phyloP scores from a whole-genome alignment of 345 rosid genomes.

The Isatis tinctoria region DNA sequence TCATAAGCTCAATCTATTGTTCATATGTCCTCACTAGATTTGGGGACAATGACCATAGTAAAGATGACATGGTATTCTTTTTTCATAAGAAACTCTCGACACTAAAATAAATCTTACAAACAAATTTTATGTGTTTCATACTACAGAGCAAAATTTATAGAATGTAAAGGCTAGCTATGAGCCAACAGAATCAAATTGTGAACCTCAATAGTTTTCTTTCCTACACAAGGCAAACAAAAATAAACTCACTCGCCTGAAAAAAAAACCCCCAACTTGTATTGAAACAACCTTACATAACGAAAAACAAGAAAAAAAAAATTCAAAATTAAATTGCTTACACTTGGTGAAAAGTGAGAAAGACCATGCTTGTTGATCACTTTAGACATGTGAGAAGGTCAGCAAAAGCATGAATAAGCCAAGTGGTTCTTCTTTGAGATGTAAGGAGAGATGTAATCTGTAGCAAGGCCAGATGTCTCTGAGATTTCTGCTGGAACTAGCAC shows the following conservation, averaged over 20 bases:
- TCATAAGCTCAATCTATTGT: background rate
- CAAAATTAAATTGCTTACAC: slow-evolving; percentile 21
- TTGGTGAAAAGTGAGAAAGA: slow-evolving; percentile 22
- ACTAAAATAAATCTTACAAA: slow-evolving; percentile 15
- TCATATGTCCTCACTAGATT: background rate
- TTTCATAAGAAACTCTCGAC: background rate
- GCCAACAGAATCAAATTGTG: slow-evolving; percentile 19
- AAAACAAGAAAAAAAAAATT: background rate
- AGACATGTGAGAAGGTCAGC: slow-evolving; percentile 37
- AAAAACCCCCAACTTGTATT: slow-evolving; percentile 1
- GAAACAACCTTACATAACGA: slow-evolving; percentile 19
- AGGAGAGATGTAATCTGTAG: slow-evolving; percentile 67
- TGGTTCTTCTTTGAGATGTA: slow-evolving; percentile 91
- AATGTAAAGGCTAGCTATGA: slow-evolving; percentile 19
- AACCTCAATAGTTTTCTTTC: slow-evolving; percentile 24
- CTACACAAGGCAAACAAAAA: slow-evolving; percentile 11
- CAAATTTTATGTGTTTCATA: background rate
- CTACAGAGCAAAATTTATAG: slow-evolving; percentile 13
- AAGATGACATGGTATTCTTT: slow-evolving; percentile 9
- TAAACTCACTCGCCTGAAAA: slow-evolving; percentile 15
- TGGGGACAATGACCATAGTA: background rate
- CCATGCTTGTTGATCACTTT: slow-evolving; percentile 3
- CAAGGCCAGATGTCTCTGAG: slow-evolving; percentile 49
- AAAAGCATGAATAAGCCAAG: slow-evolving; percentile 90
- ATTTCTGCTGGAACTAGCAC: slow-evolving; percentile 81